Evolutionary conservation across 352 stramenopile species (phyloP), one percentile per base, ranked within the genome.

Genomic region (Phytopythium sindhum): DNA sequence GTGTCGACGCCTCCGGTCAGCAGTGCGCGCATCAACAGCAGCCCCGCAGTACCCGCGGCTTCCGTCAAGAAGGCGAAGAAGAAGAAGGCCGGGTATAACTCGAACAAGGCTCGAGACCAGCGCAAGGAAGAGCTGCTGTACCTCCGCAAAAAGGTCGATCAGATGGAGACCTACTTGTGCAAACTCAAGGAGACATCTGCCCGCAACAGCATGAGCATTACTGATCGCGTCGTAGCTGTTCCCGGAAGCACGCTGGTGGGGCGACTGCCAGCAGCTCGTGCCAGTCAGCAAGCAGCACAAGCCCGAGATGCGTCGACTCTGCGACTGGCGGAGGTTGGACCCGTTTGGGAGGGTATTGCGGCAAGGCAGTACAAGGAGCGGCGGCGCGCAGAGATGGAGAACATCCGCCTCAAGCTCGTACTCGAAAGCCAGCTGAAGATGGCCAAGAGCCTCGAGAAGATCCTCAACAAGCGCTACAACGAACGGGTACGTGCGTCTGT

Each of bases 111-210:
- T 41, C 77, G 77, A 55, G 77, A 86, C 57, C 72, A 84, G 66
- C 77, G 75, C 52, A 86, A 87, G 60, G 77, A 90, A 42, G 81
- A 90, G 66, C 74, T 90, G 37, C 80, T 88, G 39, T 88, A 88
- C 65, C 61, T 90, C 48, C 78, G 78, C 66, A 76, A 84, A 58
- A 83, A 67, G 37, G 77, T 88, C 47, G 60, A 73, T 42, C 81
- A 80, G 50, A 80, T 86, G 77, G 70, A 86, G 63, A 63, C 67
- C 26, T 65, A 66, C 57, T 37, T 80, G 58, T 64, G 64, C 54
- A 79, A 69, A 10, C 62, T 83, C 47, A 66, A 77, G 60, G 57
- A 65, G 61, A 56, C 71, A 69, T 19, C 60, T 51, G 26, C 33
- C 69, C 28, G 37, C 58, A 58, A 54, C 54, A 68, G 48, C 44